Conservation (phyloP, 2,329 filamentous ascomycete genomes). For the Colletotrichum sp. region DNA sequence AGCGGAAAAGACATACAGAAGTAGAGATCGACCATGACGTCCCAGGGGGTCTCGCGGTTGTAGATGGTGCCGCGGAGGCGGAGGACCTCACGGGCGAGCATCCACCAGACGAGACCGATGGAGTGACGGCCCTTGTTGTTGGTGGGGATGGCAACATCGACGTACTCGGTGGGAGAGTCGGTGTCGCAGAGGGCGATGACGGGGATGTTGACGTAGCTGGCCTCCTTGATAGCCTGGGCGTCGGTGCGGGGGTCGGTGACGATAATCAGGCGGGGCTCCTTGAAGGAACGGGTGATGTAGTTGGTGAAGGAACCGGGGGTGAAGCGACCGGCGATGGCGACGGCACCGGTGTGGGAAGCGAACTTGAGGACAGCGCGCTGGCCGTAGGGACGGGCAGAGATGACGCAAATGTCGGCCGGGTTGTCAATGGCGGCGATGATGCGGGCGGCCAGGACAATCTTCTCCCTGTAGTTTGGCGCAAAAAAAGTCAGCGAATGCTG, state of each 20-base stretch:
- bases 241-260: constrained; percentile 99
- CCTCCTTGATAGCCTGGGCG: constrained; percentile 99
- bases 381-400: constrained; percentile 98
- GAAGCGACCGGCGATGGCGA: constrained; percentile 98
- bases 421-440: constrained; percentile 99
- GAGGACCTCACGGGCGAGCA: constrained; percentile 99
- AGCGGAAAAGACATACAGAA: constrained; percentile 69
- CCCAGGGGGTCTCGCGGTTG: constrained; percentile 96
- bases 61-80: constrained; percentile 96
- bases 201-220: constrained; percentile 99
- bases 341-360: constrained; percentile 96
- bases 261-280: constrained; percentile 99
- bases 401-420: constrained; percentile 98
- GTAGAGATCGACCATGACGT: constrained; percentile 99
- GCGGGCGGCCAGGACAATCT: constrained; percentile 97
- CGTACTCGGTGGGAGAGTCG: constrained; percentile 99
- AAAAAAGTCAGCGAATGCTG: constrained; percentile 1
- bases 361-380: constrained; percentile 99
- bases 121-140: constrained; percentile 99
- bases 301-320: constrained; percentile 99
- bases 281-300: constrained; percentile 99
- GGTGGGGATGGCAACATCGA: constrained; percentile 99
- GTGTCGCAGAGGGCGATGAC: constrained; percentile 99
- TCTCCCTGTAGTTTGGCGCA: constrained; percentile 72
- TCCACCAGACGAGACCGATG: constrained; percentile 99